Conservation (phyloP, 805 yeast genomes). For the Saturnispora kantuleensis region DNA sequence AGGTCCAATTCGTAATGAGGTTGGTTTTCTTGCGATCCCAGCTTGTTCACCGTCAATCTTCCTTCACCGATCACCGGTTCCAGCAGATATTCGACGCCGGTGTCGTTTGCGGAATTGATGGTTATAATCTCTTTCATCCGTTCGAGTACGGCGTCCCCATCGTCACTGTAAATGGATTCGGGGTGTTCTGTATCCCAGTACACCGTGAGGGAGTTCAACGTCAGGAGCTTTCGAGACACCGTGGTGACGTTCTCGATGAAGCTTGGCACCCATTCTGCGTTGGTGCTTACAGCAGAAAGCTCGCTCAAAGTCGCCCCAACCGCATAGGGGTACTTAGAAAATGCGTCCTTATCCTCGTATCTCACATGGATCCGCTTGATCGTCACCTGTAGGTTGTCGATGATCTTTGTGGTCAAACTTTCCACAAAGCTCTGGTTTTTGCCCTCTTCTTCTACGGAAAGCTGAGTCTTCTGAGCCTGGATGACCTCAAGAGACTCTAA, state of each 20-base stretch:
- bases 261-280: constrained; percentile 73
- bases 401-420: constrained; percentile 75
- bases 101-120: constrained; percentile 10
- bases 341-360: constrained; percentile 71
- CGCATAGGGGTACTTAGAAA: constrained; percentile 69
- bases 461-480: constrained; percentile 32
- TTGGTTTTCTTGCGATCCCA: constrained; percentile 53
- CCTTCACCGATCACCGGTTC: constrained; percentile 89
- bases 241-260: constrained; percentile 64
- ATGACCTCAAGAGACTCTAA: constrained; percentile 57
- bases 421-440: constrained; percentile 79
- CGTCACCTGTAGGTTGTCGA: constrained; percentile 86
- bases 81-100: constrained; percentile 46
- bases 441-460: constrained; percentile 26
- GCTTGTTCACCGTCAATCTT: constrained; percentile 67
- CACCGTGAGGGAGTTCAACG: constrained; percentile 61
- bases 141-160: constrained; percentile 38
- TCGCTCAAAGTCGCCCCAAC: constrained; percentile 78
- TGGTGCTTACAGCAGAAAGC: constrained; percentile 85
- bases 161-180: constrained; percentile 35
- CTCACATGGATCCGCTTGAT: constrained; percentile 86
- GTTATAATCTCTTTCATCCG: constrained; percentile 38
- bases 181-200: constrained; percentile 73
- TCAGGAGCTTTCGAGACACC: constrained; percentile 66
- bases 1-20: constrained; percentile 71